Conservation (phyloP, 1,284 basidiomycete species). For the Fomitopsis pinicola region DNA sequence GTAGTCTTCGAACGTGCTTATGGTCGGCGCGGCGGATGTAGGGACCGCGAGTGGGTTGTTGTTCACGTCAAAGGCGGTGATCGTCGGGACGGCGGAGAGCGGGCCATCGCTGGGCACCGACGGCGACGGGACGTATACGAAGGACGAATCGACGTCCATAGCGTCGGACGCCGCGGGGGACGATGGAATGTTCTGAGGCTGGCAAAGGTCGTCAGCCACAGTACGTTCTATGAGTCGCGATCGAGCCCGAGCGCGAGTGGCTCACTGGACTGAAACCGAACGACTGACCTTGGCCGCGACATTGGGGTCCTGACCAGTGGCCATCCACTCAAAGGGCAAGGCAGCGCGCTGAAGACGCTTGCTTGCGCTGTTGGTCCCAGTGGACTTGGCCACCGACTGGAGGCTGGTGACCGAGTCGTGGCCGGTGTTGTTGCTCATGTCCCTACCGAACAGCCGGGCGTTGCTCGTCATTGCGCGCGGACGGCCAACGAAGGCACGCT, state of each 20-base stretch:
- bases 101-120: conserved; percentile 23
- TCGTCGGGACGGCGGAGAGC: conserved; percentile 24
- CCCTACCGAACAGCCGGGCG: conserved; percentile 64
- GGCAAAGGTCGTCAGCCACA: conserved; percentile 15
- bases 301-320: conserved; percentile 21
- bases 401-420: conserved; percentile 10
- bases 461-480: conserved; percentile 58
- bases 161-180: conserved; percentile 41
- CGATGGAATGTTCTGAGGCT: conserved; percentile 23
- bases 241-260: conserved; percentile 2
- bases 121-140: conserved; percentile 17
- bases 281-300: conserved; percentile 29
- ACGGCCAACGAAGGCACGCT: conserved; percentile 30
- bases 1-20: conserved; percentile 49
- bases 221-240: not conserved
- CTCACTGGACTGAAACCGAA: conserved; percentile 8
- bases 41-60: conserved; percentile 29
- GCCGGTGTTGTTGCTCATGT: conserved; percentile 51
- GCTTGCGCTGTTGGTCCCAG: conserved; percentile 35
- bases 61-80: conserved; percentile 26
- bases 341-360: conserved; percentile 57
- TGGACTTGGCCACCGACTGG: conserved; percentile 28
- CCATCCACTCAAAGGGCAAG: conserved; percentile 62
- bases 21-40: conserved; percentile 48
- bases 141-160: conserved; percentile 71